Base-by-base conservation (phyloP, 306 rosid genomes). In the Geum urbanum region DNA sequence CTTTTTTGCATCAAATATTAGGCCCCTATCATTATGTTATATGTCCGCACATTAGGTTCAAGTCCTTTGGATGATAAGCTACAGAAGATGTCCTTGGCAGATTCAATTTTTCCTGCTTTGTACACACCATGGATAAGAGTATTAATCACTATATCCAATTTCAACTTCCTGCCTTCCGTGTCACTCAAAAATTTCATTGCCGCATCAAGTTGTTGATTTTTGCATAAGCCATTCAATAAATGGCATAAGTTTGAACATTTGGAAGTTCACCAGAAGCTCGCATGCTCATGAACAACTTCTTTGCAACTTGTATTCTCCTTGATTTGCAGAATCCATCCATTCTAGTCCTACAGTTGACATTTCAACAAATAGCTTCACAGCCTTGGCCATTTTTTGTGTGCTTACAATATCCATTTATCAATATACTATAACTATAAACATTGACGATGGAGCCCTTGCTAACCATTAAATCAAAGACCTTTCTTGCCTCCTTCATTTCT, bases 241-340 rank as follows among this genome's bases (percentile, higher is more conserved):
- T 32, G 37, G 4, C 37, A 32, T 32, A 32, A 20, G 41, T 57
- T 44, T 63, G 14, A 43, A 63, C 16, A 73, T 40, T 2, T 53
- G 71, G 64, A 63, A 27, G 44, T 13, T 52, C 50, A 13, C 76
- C 69, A 35, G 15, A 35, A 37, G 12, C 74, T 22, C n/a, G 18
- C 50, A 83, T 5, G 37, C 37, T 32, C 37, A 32, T 32, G 37
- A 80, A 59, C 45, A 80, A 76, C 24, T 78, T 22, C 32, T 51
- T 63, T 0, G 81, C 85, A 70, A 61, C 83, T 47, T 24, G 6
- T 44, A 14, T 9, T 39, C 65, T 54, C 50, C 75, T 66, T 9
- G 18, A 0, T 9, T 9, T 16, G 53, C 44, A 63, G 22, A 70
- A 55, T n/a, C 40, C 74, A 70, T 7, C 44, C 11, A 73, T 58